phyloP scores from a whole-genome alignment of 2,329 filamentous ascomycete genomes.

The Phialocephala sp. region DNA sequence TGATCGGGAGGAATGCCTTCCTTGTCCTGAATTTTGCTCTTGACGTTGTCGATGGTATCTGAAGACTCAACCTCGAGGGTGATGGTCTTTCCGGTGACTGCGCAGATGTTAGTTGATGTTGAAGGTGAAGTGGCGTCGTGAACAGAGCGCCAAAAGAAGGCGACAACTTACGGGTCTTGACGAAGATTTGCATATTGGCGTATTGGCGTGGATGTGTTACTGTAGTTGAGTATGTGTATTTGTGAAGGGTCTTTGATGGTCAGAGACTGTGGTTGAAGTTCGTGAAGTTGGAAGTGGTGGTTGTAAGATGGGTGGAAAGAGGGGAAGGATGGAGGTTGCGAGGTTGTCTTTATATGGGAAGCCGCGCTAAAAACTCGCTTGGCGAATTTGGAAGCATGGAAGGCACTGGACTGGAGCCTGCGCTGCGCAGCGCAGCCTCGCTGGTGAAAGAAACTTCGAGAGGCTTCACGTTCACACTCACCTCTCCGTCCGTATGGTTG shows the following conservation, averaged over 20 bases:
- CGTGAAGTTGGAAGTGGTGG: constrained; percentile 13
- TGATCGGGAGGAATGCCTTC: constrained; percentile 96
- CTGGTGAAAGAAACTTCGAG: not conserved
- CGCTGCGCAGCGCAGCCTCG: not conserved
- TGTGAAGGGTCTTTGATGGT: constrained; percentile 22
- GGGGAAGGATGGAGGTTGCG: not conserved
- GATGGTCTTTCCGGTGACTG: constrained; percentile 92
- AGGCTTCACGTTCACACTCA: not conserved
- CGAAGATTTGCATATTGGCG: constrained; percentile 89
- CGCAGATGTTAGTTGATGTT: constrained; percentile 71
- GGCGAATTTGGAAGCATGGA: not conserved
- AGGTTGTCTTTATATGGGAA: constrained; percentile 11
- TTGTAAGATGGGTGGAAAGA: constrained; percentile 15
- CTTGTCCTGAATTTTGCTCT: constrained; percentile 97
- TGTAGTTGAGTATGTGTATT: constrained; percentile 17
- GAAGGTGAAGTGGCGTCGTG: constrained; percentile 56
- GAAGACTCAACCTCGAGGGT: constrained; percentile 99
- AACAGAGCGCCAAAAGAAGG: constrained; percentile 31
- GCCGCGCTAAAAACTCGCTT: not conserved
- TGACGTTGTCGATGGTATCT: constrained; percentile 99
- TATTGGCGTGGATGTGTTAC: too few relatives aligned
- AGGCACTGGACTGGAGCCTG: too few relatives aligned
- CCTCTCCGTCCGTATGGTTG: not conserved
- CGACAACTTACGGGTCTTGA: constrained; percentile 82
- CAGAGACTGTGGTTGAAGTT: constrained; percentile 16